Percentiles rank a stretch among this genome's conserved stretches.
These are phyloP conservation scores for Scedosporium dehoogii DNA, from an alignment of 2,329 filamentous ascomycete species.

Conservation along the genomic window DNA sequence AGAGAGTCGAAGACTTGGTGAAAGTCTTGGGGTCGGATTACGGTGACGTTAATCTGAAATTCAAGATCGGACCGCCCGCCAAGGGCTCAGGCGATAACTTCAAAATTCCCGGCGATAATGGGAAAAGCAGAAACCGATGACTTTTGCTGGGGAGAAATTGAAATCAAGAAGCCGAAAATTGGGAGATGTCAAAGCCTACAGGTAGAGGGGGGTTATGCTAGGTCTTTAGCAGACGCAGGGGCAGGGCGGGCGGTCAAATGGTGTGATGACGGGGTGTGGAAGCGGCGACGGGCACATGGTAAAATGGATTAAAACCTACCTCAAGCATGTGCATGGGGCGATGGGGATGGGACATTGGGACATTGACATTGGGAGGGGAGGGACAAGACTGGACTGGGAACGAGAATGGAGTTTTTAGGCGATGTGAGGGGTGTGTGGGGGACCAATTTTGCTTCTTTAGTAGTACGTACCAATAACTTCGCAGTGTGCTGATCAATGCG, in stretches of 20 bases:
- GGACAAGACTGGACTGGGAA: background rate
- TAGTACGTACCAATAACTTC: no score
- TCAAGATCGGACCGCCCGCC: background rate
- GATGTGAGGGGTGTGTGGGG: background rate
- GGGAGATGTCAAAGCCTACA: background rate
- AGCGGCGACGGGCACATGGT: slow-evolving; percentile 3
- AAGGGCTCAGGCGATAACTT: background rate
- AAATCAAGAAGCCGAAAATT: background rate
- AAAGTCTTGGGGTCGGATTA: background rate
- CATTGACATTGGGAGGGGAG: background rate
- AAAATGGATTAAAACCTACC: background rate
- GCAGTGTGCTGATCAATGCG: no score
- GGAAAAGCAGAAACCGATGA: slow-evolving; percentile 7
- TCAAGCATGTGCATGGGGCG: background rate
- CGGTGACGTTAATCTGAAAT: background rate
- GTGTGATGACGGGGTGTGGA: background rate
- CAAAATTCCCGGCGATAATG: background rate
- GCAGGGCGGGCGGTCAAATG: background rate
- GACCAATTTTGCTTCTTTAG: background rate
- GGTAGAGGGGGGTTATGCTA: background rate
- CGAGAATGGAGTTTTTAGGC: background rate
- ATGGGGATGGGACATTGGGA: background rate
- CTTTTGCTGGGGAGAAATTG: background rate
- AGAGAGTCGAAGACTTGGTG: background rate
- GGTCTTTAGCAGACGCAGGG: slow-evolving; percentile 5